Percentiles rank a stretch among this genome's conserved stretches.
Conservation (phyloP, 2,329 filamentous ascomycete species). For the Fusarium continuum region DNA sequence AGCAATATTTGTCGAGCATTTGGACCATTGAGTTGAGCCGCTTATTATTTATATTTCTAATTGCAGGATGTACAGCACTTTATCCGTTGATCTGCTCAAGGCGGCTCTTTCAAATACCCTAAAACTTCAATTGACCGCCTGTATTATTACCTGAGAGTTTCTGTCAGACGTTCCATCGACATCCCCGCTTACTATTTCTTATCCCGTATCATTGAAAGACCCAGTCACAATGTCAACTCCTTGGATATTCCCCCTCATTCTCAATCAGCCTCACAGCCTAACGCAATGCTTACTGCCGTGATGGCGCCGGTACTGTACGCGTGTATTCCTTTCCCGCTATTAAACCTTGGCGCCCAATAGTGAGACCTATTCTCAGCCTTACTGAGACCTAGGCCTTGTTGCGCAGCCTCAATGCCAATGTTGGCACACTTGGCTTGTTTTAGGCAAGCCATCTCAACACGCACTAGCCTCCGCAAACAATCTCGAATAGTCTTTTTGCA, state of each 20-base stretch:
- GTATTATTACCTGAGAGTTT: too few relatives aligned
- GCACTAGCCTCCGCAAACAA: background rate
- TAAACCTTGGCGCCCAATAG: background rate
- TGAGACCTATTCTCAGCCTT: background rate
- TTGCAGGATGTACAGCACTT: too few relatives aligned
- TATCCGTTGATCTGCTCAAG: too few relatives aligned
- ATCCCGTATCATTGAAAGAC: background rate
- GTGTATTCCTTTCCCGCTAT: background rate
- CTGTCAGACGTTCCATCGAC: too few relatives aligned
- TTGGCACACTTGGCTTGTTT: background rate
- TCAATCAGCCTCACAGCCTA: background rate
- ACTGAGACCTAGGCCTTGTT: background rate
- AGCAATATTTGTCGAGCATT: slow-evolving; percentile 4
- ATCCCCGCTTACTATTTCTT: background rate
- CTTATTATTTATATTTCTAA: background rate
- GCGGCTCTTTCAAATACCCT: too few relatives aligned
- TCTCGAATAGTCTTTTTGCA: background rate
- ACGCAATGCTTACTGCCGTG: background rate
- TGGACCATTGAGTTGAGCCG: background rate
- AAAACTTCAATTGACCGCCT: too few relatives aligned
- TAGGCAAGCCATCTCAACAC: background rate
- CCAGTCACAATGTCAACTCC: background rate
- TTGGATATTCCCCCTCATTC: background rate
- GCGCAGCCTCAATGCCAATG: background rate
- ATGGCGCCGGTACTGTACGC: background rate